Conservation (phyloP, 1,139 yeast genomes). For the Hansenula sp. region DNA sequence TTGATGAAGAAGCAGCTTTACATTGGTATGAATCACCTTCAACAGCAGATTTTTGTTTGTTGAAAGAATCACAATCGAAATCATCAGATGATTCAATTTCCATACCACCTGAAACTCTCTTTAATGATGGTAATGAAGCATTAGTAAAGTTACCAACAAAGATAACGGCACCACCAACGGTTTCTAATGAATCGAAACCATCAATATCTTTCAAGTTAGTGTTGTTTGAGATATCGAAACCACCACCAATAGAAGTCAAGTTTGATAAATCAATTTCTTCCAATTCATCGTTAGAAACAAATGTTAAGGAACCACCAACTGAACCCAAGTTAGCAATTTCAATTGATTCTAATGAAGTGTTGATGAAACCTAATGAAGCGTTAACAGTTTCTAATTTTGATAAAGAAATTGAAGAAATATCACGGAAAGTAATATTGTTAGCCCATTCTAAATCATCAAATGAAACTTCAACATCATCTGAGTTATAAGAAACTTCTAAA, state of each 20-base stretch:
- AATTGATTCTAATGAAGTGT: conserved; percentile 55
- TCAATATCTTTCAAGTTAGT: conserved; percentile 56
- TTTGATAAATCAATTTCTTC: conserved; percentile 64
- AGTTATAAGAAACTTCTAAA: conserved; percentile 80
- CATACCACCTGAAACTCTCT: conserved; percentile 89
- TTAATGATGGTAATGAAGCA: conserved; percentile 69
- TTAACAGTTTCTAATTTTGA: conserved; percentile 66
- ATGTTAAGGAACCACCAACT: conserved; percentile 79
- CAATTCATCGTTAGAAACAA: conserved; percentile 70
- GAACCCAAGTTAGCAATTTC: conserved; percentile 49
- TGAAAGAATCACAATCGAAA: conserved; percentile 77
- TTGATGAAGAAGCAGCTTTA: conserved; percentile 44
- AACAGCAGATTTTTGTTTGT: conserved; percentile 66
- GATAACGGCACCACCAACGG: conserved; percentile 85
- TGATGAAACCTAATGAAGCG: conserved; percentile 75
- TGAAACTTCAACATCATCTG: conserved; percentile 62
- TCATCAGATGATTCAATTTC: conserved; percentile 64
- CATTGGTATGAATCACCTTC: conserved; percentile 89
- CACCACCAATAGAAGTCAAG: conserved; percentile 78
- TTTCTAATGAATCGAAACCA: conserved; percentile 69
- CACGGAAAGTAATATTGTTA: conserved; percentile 79
- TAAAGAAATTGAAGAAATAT: conserved; percentile 68
- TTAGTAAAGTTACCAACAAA: conserved; percentile 76
- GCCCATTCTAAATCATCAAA: conserved; percentile 77
- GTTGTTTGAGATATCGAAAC: conserved; percentile 84